These are phyloP conservation scores for Nothomitra cinnamomea DNA, from an alignment of 2,329 filamentous ascomycete genomes.

Conservation along the genomic window DNA sequence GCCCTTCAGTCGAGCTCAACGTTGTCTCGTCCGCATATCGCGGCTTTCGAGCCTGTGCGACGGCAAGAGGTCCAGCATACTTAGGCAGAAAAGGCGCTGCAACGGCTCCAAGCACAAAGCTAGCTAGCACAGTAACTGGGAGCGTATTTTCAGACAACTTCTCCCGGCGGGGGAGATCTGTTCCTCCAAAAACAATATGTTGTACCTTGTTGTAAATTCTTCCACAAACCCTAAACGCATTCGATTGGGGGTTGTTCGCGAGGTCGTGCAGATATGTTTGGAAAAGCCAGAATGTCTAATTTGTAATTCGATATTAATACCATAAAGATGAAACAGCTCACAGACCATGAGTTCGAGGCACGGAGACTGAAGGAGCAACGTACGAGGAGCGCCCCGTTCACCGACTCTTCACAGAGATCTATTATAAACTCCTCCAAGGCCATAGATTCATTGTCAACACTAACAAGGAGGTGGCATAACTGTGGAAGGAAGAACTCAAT, in stretches of 20 bases:
- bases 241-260: slow-evolving; percentile 54
- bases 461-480: slow-evolving; percentile 75
- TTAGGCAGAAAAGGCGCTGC: slow-evolving; percentile 58
- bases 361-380: slow-evolving; percentile 18
- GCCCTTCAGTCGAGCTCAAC: slow-evolving; percentile 36
- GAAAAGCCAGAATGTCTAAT: slow-evolving; percentile 76
- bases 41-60: slow-evolving; percentile 66
- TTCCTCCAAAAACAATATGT: slow-evolving; percentile 67
- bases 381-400: slow-evolving; percentile 69
- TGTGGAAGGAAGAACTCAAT: slow-evolving; percentile 86
- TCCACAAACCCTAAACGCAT: slow-evolving; percentile 65
- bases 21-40: slow-evolving; percentile 44
- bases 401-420: slow-evolving; percentile 74
- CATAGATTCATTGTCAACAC: slow-evolving; percentile 82
- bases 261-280: slow-evolving; percentile 78
- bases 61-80: slow-evolving; percentile 64
- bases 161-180: slow-evolving; percentile 50
- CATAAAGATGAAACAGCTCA: slow-evolving; percentile 9
- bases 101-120: slow-evolving; percentile 61
- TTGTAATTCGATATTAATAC: slow-evolving; percentile 11
- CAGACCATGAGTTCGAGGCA: slow-evolving; percentile 10
- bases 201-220: slow-evolving; percentile 80
- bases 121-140: slow-evolving; percentile 64
- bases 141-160: slow-evolving; percentile 69
- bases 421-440: slow-evolving; percentile 75